Evolutionary conservation across 1,139 yeast species (phyloP).

Genomic region (Taphrina confusa): DNA sequence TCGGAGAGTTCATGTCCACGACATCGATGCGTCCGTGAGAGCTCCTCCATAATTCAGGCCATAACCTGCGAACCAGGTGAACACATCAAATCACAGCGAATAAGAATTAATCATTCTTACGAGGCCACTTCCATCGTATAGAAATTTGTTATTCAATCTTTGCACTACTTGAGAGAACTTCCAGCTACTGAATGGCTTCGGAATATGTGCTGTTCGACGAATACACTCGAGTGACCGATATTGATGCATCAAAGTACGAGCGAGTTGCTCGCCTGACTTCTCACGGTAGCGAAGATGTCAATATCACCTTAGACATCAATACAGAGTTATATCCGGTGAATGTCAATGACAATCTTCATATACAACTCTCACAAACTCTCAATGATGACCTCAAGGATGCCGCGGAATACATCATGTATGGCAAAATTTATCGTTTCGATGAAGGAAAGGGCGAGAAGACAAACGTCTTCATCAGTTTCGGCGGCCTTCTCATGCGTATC

Average conservation of each 20-base stretch:
- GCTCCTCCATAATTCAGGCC: no score
- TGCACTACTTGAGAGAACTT: no score
- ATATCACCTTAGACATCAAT: constrained; percentile 86
- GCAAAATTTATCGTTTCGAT: constrained; percentile 95
- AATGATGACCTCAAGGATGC: constrained; percentile 80
- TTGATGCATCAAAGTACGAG: constrained; percentile 88
- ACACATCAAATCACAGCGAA: no score
- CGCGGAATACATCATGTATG: constrained; percentile 97
- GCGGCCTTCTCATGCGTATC: constrained; percentile 88
- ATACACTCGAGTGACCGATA: constrained; percentile 80
- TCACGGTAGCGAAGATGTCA: constrained; percentile 78
- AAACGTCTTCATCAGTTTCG: constrained; percentile 85
- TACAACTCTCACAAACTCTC: constrained; percentile 79
- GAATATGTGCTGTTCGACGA: constrained; percentile 81
- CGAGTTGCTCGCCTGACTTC: constrained; percentile 89
- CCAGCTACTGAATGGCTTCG: constrained; percentile 34
- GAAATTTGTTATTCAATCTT: no score
- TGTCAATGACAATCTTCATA: constrained; percentile 76
- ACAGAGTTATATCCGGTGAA: constrained; percentile 87
- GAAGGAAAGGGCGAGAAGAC: constrained; percentile 69
- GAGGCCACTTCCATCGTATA: no score
- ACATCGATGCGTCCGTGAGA: no score
- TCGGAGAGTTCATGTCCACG: no score
- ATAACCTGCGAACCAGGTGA: no score
- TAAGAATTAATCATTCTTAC: no score